Base-by-base conservation (phyloP, 192 early-diverging fungal genomes). In the Podila verticillata region DNA sequence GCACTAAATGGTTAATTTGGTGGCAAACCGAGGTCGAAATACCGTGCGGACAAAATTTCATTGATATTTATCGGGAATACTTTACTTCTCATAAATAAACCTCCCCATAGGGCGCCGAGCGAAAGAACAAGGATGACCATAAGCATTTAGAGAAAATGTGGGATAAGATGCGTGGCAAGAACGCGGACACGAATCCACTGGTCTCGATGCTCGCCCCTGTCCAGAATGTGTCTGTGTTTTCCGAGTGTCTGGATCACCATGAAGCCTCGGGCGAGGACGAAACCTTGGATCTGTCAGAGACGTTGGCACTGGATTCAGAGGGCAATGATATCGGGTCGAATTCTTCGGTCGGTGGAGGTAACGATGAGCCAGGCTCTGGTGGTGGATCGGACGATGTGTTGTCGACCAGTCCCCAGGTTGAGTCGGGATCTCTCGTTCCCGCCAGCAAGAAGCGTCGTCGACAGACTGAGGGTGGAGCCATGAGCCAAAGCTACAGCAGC, bases 61-160 rank as follows among this genome's bases (percentile, higher is more conserved):
- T 29, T 60, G 8, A 30, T 48, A 39, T 65, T 51, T 61, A 7
- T 63, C 31, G 36, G 3, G 5, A 12, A 22, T 49, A 35, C 7
- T 63, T 64, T 49, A 29, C 35, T 12, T 61, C 29, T 26, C 51
- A 51, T 17, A n/a, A 54, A 72, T 48, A 20, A 5, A 32, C 24
- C n/a, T n/a, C n/a, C n/a, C n/a, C n/a, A 32, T 67, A 87, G 85
- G 92, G 93, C 3, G 93, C 92, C 0, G 92, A 94, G 68, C 87
- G 93, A 31, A 93, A 94, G 63, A 89, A 92, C 64, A 94, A 94
- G 72, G 93, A 94, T 71, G 93, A 94, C 67, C 82, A 86, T 61
- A 90, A 89, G 65, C 91, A 94, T 72, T 77, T 92, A 17, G 93
- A 92, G 57, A 90, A 90, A 67, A 74, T 86, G 79, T 86, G 86